phyloP scores from a whole-genome alignment of 164 flowering plant genomes.

The Aristolochia californica region DNA sequence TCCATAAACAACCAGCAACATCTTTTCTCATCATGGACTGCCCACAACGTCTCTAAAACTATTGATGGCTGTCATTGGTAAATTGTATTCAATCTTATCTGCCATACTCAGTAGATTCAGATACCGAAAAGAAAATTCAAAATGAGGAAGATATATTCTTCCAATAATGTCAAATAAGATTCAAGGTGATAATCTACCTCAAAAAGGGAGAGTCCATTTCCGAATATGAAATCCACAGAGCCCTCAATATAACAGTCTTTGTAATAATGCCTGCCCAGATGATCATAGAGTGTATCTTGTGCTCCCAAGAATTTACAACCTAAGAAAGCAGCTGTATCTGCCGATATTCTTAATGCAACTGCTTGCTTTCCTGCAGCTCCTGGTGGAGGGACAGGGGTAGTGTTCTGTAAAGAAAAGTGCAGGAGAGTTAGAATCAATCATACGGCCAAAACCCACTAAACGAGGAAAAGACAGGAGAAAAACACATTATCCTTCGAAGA shows the following conservation, averaged over 20 bases:
- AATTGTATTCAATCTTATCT: too few relatives aligned
- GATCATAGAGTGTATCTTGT: conserved; percentile 95
- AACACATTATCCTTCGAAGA: background rate
- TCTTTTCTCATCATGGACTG: too few relatives aligned
- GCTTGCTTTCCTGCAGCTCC: conserved; percentile 91
- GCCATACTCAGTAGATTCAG: too few relatives aligned
- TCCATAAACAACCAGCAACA: too few relatives aligned
- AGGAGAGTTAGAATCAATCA: conserved; percentile 1
- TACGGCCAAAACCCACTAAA: background rate
- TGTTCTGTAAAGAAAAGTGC: conserved; percentile 40
- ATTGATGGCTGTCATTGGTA: too few relatives aligned
- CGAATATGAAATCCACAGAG: conserved; percentile 95
- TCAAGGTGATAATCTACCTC: conserved; percentile 41
- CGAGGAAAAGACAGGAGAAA: background rate
- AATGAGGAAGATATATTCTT: too few relatives aligned
- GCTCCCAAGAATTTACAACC: conserved; percentile 92
- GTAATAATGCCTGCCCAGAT: conserved; percentile 87
- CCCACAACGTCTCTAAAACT: too few relatives aligned
- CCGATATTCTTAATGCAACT: conserved; percentile 91
- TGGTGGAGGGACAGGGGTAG: conserved; percentile 74
- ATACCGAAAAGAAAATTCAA: too few relatives aligned
- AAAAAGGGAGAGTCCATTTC: conserved; percentile 84
- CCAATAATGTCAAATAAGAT: too few relatives aligned
- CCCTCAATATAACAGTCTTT: conserved; percentile 98
- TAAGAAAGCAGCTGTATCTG: conserved; percentile 76